A percentile compares a stretch with the other conserved stretches of the same genome.
Evolutionary conservation across 192 early-diverging fungal species (phyloP).

Genomic region (Geosiphon pyriformis): DNA sequence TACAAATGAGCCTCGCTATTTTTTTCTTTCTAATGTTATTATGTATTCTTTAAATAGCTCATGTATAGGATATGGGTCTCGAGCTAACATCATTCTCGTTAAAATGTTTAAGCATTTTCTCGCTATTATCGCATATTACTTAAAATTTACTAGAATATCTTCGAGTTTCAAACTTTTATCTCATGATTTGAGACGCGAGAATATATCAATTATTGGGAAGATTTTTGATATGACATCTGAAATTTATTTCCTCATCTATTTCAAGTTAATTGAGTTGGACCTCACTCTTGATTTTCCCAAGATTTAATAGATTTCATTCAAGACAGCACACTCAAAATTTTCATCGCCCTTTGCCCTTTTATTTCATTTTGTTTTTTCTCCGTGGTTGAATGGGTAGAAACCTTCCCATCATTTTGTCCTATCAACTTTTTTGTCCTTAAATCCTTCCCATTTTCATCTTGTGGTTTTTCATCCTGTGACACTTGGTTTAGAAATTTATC

Average conservation of each 20-base stretch:
- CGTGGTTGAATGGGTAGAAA: neutral
- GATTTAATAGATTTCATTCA: too few species aligned
- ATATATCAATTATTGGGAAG: too few species aligned
- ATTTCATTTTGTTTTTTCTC: neutral
- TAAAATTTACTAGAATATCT: neutral
- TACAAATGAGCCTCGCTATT: constrained; percentile 8
- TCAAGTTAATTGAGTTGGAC: too few species aligned
- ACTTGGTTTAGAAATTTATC: neutral
- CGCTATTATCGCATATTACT: neutral
- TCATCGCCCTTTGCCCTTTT: neutral
- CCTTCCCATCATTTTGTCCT: neutral
- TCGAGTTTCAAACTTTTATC: too few species aligned
- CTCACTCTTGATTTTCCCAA: too few species aligned
- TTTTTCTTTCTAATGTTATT: neutral
- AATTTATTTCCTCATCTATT: too few species aligned
- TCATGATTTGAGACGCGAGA: too few species aligned
- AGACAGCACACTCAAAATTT: neutral
- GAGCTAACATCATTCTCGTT: neutral
- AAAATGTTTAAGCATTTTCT: neutral
- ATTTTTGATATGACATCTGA: too few species aligned
- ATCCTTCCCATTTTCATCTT: constrained; percentile 8
- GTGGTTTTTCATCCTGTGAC: neutral
- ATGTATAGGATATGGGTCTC: neutral
- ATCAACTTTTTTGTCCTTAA: neutral
- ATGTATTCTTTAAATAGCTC: neutral